Conservation (phyloP, 805 yeast genomes). For the Pichia insulana region DNA sequence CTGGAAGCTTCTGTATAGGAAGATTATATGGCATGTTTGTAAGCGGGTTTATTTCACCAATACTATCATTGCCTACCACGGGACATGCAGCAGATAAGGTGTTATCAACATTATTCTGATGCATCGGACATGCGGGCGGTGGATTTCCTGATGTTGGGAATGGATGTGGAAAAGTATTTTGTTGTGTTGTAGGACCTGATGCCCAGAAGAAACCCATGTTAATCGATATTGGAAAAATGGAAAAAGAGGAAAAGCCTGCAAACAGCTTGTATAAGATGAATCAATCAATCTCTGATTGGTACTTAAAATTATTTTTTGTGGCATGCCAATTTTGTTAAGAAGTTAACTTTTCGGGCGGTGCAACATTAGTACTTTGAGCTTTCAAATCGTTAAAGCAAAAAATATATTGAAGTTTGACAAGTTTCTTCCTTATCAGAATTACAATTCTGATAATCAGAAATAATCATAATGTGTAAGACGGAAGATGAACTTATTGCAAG, state of each 20-base stretch:
- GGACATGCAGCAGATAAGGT: slow-evolving; percentile 20
- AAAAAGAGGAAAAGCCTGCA: not conserved
- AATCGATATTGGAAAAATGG: not conserved
- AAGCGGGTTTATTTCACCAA: slow-evolving; percentile 56
- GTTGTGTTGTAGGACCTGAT: slow-evolving; percentile 5
- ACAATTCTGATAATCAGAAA: too few relatives aligned
- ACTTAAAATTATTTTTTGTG: too few relatives aligned
- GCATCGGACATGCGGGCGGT: slow-evolving; percentile 10
- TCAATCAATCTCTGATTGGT: too few relatives aligned
- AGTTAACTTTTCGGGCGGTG: too few relatives aligned
- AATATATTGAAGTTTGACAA: too few relatives aligned
- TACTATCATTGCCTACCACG: slow-evolving; percentile 23
- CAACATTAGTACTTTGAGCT: too few relatives aligned
- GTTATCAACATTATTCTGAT: not conserved
- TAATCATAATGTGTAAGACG: slow-evolving; percentile 27
- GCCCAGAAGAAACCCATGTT: slow-evolving; percentile 87
- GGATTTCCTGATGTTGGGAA: not conserved
- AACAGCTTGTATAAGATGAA: not conserved
- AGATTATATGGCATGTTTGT: slow-evolving; percentile 81
- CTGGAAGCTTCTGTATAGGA: slow-evolving; percentile 62
- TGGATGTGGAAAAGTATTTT: not conserved
- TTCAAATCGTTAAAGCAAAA: too few relatives aligned
- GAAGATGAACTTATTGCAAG: slow-evolving; percentile 45
- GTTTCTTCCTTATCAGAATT: too few relatives aligned
- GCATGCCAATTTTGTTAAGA: too few relatives aligned